Percentiles rank a stretch among this genome's conserved stretches.
Conservation (phyloP, 768 basidiomycete genomes). For the Suillus discolor region DNA sequence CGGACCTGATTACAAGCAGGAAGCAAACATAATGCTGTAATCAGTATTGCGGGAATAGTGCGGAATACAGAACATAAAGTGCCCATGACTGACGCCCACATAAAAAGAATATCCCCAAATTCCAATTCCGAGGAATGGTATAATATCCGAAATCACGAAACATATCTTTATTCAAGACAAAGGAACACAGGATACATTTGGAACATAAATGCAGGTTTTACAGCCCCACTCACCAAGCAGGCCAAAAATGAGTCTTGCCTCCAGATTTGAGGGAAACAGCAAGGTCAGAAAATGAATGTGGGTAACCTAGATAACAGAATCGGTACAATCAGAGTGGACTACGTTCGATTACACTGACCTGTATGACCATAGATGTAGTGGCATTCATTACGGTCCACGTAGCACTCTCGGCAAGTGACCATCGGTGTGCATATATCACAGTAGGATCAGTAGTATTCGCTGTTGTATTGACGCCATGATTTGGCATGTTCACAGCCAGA, state of each 20-base stretch:
- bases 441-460: conserved; percentile 25
- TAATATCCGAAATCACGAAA: conserved; percentile 1
- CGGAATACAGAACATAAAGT: background rate
- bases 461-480: conserved; percentile 26
- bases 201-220: background rate
- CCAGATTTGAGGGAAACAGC: conserved; percentile 88
- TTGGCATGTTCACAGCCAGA: conserved; percentile 70
- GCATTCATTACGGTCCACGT: conserved; percentile 92
- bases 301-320: conserved; percentile 62
- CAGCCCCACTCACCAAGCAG: conserved; percentile 64
- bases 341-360: conserved; percentile 51
- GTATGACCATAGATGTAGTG: conserved; percentile 78
- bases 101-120: background rate
- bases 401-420: conserved; percentile 65
- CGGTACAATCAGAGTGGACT: background rate
- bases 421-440: conserved; percentile 36
- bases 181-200: background rate
- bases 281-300: conserved; percentile 98
- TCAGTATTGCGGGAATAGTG: background rate
- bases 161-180: background rate
- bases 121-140: background rate
- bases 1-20: conserved; percentile 52
- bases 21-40: background rate
- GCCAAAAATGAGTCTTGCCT: conserved; percentile 82
- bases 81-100: background rate